Evolutionary conservation across 2,329 filamentous ascomycete genomes (phyloP), one percentile per base, ranked within the genome.

Genomic region (Colletotrichum sp.): DNA sequence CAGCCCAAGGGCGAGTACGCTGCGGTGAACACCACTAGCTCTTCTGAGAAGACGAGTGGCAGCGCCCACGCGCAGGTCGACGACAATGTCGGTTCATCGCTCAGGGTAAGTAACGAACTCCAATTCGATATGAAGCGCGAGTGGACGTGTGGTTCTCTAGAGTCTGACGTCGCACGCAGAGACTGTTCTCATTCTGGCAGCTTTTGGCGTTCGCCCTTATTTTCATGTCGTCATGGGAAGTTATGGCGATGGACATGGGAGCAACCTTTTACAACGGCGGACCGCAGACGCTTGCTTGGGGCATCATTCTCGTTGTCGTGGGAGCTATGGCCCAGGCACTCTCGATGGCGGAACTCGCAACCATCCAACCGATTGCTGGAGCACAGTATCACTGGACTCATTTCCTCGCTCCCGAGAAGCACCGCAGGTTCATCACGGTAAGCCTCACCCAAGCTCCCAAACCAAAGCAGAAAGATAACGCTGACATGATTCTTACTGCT

Each of bases 301-400:
- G 73, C 6, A 76, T 76, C 9, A 39, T 76, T 15, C 63, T 76
- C 32, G 73, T 76, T 8, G 73, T 76, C 32, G 63, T 76, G 24
- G 73, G 73, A 16, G 73, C 73, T 3, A 76, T 76, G 73, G 64
- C 73, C 5, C 69, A 76, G 70, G 73, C 73, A 6, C 32, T 76
- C 3, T 76, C 73, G 52, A 80, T 79, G 79, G 79, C 79, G 1
- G 79, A 80, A 52, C 78, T 80, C n/a, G 73, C 79, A 10, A 76
- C 78, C 39, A 80, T 80, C n/a, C 77, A 77, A 2, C 79, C 79
- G 15, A 80, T 79, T 49, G 79, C 79, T 16, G 79, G 79, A 10
- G 78, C 79, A 4, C 79, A 80, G 62, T 80, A 79, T 32, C 78
- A 80, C 67, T 80, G 78, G 79, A 76, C 73, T 32, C 64, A 76